Evolutionary conservation across 2,329 filamentous ascomycete species (phyloP), one percentile per base, ranked within the genome.

Genomic region (Phyllosticta citriasiana): DNA sequence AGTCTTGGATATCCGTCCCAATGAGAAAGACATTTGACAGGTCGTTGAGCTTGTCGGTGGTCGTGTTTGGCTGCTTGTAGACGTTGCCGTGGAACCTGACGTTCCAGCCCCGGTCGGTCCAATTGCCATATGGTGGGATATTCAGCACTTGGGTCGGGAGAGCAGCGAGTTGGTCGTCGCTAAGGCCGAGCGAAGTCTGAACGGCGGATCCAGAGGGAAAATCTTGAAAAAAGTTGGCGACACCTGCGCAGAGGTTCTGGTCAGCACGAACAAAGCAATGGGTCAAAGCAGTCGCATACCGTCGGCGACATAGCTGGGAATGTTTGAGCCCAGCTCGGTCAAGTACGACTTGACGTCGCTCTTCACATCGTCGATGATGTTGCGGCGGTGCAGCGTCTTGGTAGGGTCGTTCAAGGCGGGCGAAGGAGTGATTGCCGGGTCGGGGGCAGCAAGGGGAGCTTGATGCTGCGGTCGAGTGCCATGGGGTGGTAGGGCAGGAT

Each of bases 11-110:
- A 60, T 80, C 79, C 5, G 82, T 84, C 57, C 80, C 86, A 62
- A 90, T 80, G 9, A 92, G 78, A 73, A 91, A 90, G 33, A 84
- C 72, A 65, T 91, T 85, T 62, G 88, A 86, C 3, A 91, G 77
- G 47, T 85, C 78, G 66, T 92, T 81, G 54, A 92, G 76, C 66
- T 84, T 88, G 35, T 78, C 76, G 66, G 84, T 78, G 1, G 80
- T 82, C 35, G 88, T 85, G 63, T 88, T 82, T 1, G 88, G 88
- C 64, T 88, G 82, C 72, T 91, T 91, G 79, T 86, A 92, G n/a
- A 91, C 85, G 68, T 91, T 91, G 66, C 88, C 89, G 65, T 88
- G 88, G 64, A 91, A 83, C 27, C 88, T 81, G 3, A 91, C 80
- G 64, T 86, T 89, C 89, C 89, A 92, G 35, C 87, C 87, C 62